Conservation (phyloP, 345 rosid genomes). For the Leavenworthia alabamica region DNA sequence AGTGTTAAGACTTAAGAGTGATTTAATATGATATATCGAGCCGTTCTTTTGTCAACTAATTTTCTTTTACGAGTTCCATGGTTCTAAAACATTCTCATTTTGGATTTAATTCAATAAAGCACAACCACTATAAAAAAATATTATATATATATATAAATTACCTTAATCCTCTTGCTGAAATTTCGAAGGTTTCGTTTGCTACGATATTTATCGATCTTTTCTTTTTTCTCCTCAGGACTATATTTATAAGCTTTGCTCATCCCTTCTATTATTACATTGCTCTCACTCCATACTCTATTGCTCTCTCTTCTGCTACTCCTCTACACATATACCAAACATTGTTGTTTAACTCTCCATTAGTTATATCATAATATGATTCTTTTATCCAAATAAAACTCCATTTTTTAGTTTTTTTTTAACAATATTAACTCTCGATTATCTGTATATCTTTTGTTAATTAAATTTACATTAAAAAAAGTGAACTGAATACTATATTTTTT, state of each 20-base stretch:
- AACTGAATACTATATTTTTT: neutral
- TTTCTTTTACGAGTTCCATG: neutral
- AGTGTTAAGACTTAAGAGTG: slow-evolving; percentile 15
- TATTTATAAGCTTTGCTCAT: slow-evolving; percentile 73
- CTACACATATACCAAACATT: slow-evolving; percentile 19
- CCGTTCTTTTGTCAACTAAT: slow-evolving; percentile 1
- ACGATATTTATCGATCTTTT: slow-evolving; percentile 76
- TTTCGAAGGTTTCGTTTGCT: slow-evolving; percentile 78
- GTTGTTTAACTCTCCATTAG: neutral
- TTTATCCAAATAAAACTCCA: neutral
- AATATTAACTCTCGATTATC: neutral
- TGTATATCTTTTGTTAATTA: neutral
- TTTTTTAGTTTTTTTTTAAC: neutral
- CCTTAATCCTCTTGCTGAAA: slow-evolving; percentile 98
- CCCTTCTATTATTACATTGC: slow-evolving; percentile 71
- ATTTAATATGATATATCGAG: slow-evolving; percentile 12
- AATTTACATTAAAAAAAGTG: neutral
- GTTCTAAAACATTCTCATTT: neutral
- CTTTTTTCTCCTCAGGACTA: slow-evolving; percentile 85
- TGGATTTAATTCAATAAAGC: neutral
- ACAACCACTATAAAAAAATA: neutral
- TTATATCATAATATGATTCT: too few relatives aligned
- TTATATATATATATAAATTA: neutral
- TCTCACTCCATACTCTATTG: slow-evolving; percentile 69
- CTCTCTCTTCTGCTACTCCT: slow-evolving; percentile 41